Evolutionary conservation across 495 filamentous ascomycete species (phyloP), one percentile per base, ranked within the genome.

Genomic region (Articulospora tetracladia): DNA sequence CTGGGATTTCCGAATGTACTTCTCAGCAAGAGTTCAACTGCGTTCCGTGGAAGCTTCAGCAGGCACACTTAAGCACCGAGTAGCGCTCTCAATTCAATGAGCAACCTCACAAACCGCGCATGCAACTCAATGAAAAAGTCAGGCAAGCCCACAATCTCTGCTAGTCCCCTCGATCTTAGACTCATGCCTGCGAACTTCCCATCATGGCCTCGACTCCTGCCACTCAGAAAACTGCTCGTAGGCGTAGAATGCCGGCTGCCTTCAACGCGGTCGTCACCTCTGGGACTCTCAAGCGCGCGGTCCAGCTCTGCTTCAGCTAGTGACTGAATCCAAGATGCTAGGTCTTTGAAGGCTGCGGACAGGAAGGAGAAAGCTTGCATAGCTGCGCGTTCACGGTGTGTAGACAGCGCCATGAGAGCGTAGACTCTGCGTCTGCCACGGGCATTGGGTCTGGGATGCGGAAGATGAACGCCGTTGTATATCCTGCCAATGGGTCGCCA

Each of bases 401-500:
- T 83, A 62, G 75, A 79, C 56, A 96, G 83, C n/a, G 90, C 91
- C 50, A 97, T 77, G 46, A 97, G 80, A 44, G 93, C 92, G 72
- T 97, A 97, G 44, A 90, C 87, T 59, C 93, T 86, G 64, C 88
- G 84, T 61, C 89, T 85, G 46, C 93, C 93, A 34, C 93, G 91
- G 19, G 93, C 92, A 74, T 92, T 87, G 92, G 81, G 69, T 97
- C 93, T 19, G 87, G 85, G 11, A 97, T 87, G 23, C 91, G 90
- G 70, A 97, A 97, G 66, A 95, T 88, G 71, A 90, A 96, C 58
- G 93, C 93, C 12, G 93, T 93, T 2, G 93, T 96, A 73, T 93
- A 95, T 47, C 93, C 93, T 2, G 87, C 84, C 0, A 81, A 73
- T 2, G 87, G 80, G 65, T 96, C 92, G 24, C 92, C 92, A 63